Conservation (phyloP, 2,329 filamentous ascomycete species). For the Colletotrichum zoysiae region DNA sequence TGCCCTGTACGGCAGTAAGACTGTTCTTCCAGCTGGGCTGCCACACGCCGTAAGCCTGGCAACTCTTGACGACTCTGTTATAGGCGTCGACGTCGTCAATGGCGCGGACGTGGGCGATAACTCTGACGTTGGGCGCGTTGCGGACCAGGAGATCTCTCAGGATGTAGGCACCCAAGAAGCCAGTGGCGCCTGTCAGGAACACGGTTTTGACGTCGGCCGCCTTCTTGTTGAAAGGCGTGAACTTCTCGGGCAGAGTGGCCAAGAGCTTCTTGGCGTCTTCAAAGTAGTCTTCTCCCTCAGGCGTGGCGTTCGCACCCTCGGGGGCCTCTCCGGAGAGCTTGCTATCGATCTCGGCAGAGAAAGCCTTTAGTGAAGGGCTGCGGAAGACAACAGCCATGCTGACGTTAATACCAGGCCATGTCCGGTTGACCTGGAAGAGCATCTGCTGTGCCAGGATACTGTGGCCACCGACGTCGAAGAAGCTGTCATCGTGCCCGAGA, state of each 20-base stretch:
- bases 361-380: conserved; percentile 64
- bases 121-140: conserved; percentile 62
- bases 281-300: conserved; percentile 58
- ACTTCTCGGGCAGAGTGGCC: conserved; percentile 4
- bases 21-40: conserved; percentile 73
- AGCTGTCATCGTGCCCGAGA: conserved; percentile 47
- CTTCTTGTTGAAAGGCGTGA: conserved; percentile 31
- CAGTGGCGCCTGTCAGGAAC: conserved; percentile 90
- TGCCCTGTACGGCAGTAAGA: conserved; percentile 77
- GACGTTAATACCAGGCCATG: conserved; percentile 60
- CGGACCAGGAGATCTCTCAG: conserved; percentile 79
- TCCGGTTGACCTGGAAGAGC: conserved; percentile 73
- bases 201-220: conserved; percentile 72
- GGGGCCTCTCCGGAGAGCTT: conserved; percentile 49
- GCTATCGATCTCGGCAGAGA: conserved; percentile 65
- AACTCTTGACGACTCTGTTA: conserved; percentile 15
- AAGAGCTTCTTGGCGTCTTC: conserved; percentile 53
- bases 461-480: conserved; percentile 57
- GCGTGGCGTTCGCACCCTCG: conserved; percentile 62
- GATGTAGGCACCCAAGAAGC: conserved; percentile 88
- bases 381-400: conserved; percentile 79
- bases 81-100: conserved; percentile 14
- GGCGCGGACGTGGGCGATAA: conserved; percentile 33
- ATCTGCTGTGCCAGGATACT: conserved; percentile 74
- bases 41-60: conserved; percentile 79